These are phyloP conservation scores for Rhizopogon salebrosus DNA, from an alignment of 768 basidiomycete genomes.

Conservation along the genomic window DNA sequence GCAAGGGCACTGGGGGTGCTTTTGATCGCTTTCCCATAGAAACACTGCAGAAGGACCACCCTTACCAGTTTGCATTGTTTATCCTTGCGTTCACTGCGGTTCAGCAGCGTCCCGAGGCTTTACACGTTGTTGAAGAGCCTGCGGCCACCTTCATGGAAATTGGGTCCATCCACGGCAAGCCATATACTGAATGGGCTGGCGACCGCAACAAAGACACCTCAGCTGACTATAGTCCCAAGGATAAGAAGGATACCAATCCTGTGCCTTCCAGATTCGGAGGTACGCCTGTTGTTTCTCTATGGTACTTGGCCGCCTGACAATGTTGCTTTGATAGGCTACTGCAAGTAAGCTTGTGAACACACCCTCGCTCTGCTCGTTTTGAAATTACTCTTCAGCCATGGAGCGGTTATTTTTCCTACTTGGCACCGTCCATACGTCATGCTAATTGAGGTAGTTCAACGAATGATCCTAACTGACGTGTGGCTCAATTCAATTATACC, in stretches of 20 bases:
- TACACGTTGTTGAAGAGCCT: conserved; percentile 1
- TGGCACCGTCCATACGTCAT: conserved; percentile 25
- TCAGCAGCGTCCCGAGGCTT: conserved; percentile 4
- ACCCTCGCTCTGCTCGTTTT: background rate
- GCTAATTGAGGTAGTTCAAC: conserved; percentile 18
- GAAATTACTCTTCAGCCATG: conserved; percentile 10
- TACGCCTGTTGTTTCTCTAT: background rate
- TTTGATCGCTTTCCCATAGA: conserved; percentile 21
- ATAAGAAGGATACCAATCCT: conserved; percentile 22
- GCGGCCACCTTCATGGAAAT: conserved; percentile 18
- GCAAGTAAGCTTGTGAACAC: conserved; percentile 15
- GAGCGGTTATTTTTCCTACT: conserved; percentile 15
- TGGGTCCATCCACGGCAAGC: conserved; percentile 19
- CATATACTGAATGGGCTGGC: conserved; percentile 19
- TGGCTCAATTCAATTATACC: background rate
- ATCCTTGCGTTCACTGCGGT: conserved; percentile 15
- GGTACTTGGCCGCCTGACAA: background rate
- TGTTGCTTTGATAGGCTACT: conserved; percentile 13
- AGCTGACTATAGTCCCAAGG: conserved; percentile 13
- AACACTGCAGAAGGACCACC: conserved; percentile 12
- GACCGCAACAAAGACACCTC: conserved; percentile 14
- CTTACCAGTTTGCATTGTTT: conserved; percentile 23
- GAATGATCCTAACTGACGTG: background rate
- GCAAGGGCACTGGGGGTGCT: conserved; percentile 7
- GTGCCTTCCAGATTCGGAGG: conserved; percentile 23